Evolutionary conservation across 305 asterid genomes (phyloP).

Genomic region (Petunia hybrid): DNA sequence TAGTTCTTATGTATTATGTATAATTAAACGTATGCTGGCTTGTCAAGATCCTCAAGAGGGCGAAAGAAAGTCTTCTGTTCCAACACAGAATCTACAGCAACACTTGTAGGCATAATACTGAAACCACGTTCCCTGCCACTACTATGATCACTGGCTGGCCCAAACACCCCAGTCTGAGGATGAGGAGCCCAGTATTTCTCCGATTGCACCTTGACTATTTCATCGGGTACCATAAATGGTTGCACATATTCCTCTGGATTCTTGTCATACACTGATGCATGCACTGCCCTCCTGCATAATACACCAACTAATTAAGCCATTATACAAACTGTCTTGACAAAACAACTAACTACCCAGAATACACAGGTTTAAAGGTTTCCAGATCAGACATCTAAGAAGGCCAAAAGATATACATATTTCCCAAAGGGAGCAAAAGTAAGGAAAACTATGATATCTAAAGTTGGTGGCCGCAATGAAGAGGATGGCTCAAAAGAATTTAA

Average conservation of each 20-base stretch:
- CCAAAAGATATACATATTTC: too few species aligned
- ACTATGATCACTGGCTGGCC: slow-evolving; percentile 60
- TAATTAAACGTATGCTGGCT: slow-evolving; percentile 43
- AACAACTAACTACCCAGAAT: not conserved
- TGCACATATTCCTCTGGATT: slow-evolving; percentile 65
- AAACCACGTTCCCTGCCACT: slow-evolving; percentile 32
- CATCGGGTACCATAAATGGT: slow-evolving; percentile 62
- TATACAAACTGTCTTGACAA: not conserved
- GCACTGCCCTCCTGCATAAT: slow-evolving; percentile 65
- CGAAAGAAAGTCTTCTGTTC: slow-evolving; percentile 89
- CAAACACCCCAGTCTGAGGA: slow-evolving; percentile 82
- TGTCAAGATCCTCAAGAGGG: slow-evolving; percentile 80
- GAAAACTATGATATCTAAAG: too few species aligned
- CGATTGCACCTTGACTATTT: slow-evolving; percentile 51
- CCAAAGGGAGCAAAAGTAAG: too few species aligned
- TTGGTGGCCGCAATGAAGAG: too few species aligned
- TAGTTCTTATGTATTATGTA: not conserved
- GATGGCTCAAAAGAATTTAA: too few species aligned
- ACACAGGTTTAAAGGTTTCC: not conserved
- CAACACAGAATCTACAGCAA: slow-evolving; percentile 57
- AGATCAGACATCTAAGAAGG: not conserved
- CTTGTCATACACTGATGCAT: slow-evolving; percentile 78
- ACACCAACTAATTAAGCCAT: not conserved
- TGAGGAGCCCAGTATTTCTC: slow-evolving; percentile 84
- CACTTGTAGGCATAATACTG: slow-evolving; percentile 27